A percentile compares a stretch with the other conserved stretches of the same genome.
Conservation (phyloP, 2,329 filamentous ascomycete genomes). For the Atkinsonella hypoxylon region DNA sequence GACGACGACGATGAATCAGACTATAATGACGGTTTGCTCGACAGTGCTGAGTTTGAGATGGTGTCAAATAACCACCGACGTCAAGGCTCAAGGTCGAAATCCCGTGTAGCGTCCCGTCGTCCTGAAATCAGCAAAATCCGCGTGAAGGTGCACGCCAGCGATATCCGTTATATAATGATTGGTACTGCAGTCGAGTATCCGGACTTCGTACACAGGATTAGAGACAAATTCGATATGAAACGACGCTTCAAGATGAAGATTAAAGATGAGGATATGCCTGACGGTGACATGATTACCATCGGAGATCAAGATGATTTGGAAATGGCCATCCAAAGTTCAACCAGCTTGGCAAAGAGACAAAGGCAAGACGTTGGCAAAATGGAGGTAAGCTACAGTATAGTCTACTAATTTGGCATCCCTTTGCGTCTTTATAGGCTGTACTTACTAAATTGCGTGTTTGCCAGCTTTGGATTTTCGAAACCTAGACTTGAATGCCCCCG, state of each 20-base stretch:
- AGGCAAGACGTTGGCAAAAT: constrained; percentile 79
- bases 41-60: constrained; percentile 74
- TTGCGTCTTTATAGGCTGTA: not conserved
- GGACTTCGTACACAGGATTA: constrained; percentile 67
- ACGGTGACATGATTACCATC: constrained; percentile 92
- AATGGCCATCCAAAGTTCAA: constrained; percentile 64
- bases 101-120: constrained; percentile 43
- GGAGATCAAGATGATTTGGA: constrained; percentile 94
- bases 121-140: constrained; percentile 67
- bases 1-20: constrained; percentile 73
- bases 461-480: constrained; percentile 36
- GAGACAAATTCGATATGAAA: constrained; percentile 73
- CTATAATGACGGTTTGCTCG: constrained; percentile 57
- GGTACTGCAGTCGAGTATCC: constrained; percentile 58
- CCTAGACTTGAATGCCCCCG: constrained; percentile 17
- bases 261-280: constrained; percentile 61
- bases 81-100: constrained; percentile 33
- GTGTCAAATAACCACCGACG: constrained; percentile 42
- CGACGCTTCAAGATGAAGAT: constrained; percentile 81
- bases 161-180: constrained; percentile 89
- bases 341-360: constrained; percentile 57
- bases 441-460: constrained; percentile 14
- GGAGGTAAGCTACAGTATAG: constrained; percentile 54
- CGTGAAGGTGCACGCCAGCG: constrained; percentile 83
- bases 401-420: not conserved